Evolutionary conservation across 208 protist species (phyloP), one percentile per base, ranked within the genome.

Genomic region (Trichomonas vaginalis): DNA sequence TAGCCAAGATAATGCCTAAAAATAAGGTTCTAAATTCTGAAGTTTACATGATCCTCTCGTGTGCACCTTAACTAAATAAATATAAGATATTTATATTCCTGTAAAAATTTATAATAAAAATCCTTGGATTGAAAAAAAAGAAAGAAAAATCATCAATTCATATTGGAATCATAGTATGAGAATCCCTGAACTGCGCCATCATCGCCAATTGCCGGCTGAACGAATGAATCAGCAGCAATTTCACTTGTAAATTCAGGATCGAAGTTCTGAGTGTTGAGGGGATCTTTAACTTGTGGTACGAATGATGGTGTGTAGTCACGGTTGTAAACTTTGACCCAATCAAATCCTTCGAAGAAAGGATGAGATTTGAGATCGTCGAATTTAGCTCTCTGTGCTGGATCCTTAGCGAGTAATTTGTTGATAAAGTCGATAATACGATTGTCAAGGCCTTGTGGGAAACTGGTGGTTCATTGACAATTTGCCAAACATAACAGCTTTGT

Each of bases 331-430:
- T 70, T 86, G 14, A 79, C 32, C 49, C 47, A 96, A 15, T 96
- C 62, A 40, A 96, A 95, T 62, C 56, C 35, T 79, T 37, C 40
- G 35, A 96, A 96, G 56, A 95, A 96, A 32, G 86, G 86, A 61
- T 96, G 96, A 45, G 3, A 17, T 62, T 96, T 97, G 42, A 97
- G 90, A 95, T 97, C 96, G 42, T 95, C 82, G 15, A 96, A 95
- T 49, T 96, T 96, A 8, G 79, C 21, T 45, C 79, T 37, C 9
- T 37, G 10, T 15, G 37, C 17, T 86, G 79, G 79, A 86, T 86
- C 37, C 37, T 86, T 86, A 9, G 4, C 17, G 10, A 86, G 37
- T 9, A 86, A 17, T 45, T 17, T 45, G 10, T 37, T 14, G 23
- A 86, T 86, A 17, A 86, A 86, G 42, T 86, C 79, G 37, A 45